Evolutionary conservation across 225 moss, liverwort and hornwort genomes (phyloP).

Genomic region (Polytrichum commune): DNA sequence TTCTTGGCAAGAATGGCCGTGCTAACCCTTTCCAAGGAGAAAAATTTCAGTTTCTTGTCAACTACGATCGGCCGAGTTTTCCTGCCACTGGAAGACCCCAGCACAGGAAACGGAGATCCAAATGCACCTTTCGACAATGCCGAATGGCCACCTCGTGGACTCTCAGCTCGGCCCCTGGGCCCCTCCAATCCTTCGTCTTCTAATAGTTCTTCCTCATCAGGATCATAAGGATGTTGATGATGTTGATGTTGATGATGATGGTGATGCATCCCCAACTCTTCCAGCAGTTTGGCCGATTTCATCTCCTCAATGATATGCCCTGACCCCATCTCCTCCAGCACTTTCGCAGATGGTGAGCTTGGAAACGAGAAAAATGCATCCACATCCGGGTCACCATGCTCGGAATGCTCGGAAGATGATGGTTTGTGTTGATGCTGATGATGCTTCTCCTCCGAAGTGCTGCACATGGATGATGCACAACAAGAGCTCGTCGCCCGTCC

Average conservation of each 20-base stretch:
- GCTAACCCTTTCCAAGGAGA: constrained; percentile 37
- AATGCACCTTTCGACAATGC: constrained; percentile 36
- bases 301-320: constrained; percentile 41
- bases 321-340: constrained; percentile 27
- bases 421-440: too few species aligned
- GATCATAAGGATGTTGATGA: not conserved
- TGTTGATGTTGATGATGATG: not conserved
- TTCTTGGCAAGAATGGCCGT: constrained; percentile 32
- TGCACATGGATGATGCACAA: constrained; percentile 3
- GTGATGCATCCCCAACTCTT: constrained; percentile 20
- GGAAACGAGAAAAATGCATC: constrained; percentile 44
- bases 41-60: constrained; percentile 36
- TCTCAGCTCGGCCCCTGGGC: constrained; percentile 29
- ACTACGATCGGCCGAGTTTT: constrained; percentile 11
- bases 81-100: constrained; percentile 12
- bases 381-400: constrained; percentile 15
- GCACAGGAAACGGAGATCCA: constrained; percentile 36
- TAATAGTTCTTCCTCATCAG: constrained; percentile 6
- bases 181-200: constrained; percentile 23
- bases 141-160: constrained; percentile 20
- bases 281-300: constrained; percentile 27
- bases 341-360: constrained; percentile 36
- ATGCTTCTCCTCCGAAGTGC: not conserved
- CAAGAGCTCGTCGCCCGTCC: too few species aligned
- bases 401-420: constrained; percentile 1